A percentile compares a stretch with the other conserved stretches of the same genome.
phyloP scores from a whole-genome alignment of 2,329 filamentous ascomycete species.

The Pyrenophora tritici-repentis region DNA sequence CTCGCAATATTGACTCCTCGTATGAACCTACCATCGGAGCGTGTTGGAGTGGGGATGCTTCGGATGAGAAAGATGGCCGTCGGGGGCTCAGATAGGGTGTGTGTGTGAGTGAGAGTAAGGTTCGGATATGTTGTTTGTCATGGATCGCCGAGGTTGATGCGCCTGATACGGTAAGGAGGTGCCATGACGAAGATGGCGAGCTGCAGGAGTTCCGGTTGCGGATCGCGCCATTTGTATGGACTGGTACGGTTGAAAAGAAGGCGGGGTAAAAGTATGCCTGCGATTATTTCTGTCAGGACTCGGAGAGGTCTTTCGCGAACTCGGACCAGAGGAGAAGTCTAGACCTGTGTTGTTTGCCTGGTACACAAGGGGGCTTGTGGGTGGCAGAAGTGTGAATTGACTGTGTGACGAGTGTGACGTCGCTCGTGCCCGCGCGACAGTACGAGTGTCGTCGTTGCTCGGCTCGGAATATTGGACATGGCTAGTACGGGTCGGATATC shows the following conservation, averaged over 20 bases:
- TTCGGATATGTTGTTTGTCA: slow-evolving; percentile 60
- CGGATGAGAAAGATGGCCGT: slow-evolving; percentile 74
- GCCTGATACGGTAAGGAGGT: slow-evolving; percentile 71
- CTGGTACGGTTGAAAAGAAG: slow-evolving; percentile 58
- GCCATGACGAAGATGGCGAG: slow-evolving; percentile 60
- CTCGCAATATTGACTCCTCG: slow-evolving; percentile 92
- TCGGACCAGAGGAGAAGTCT: slow-evolving; percentile 60
- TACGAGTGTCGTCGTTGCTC: slow-evolving; percentile 25
- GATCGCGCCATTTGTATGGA: slow-evolving; percentile 47
- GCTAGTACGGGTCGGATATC: slow-evolving; percentile 27
- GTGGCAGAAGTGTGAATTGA: slow-evolving; percentile 82
- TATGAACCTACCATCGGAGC: slow-evolving; percentile 98
- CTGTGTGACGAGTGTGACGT: slow-evolving; percentile 67
- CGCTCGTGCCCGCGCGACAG: slow-evolving; percentile 51
- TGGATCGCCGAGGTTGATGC: slow-evolving; percentile 76
- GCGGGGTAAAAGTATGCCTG: slow-evolving; percentile 74
- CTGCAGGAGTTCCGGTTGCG: slow-evolving; percentile 37
- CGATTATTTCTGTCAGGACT: slow-evolving; percentile 60
- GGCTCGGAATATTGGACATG: slow-evolving; percentile 24
- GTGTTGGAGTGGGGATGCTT: slow-evolving; percentile 78
- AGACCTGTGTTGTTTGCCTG: slow-evolving; percentile 83
- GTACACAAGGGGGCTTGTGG: slow-evolving; percentile 90
- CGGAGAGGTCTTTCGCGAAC: slow-evolving; percentile 43
- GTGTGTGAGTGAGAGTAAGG: slow-evolving; percentile 50
- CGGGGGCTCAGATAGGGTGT: slow-evolving; percentile 57